Evolutionary conservation across 805 yeast genomes (phyloP).

Genomic region (Yamadazyma olivae): DNA sequence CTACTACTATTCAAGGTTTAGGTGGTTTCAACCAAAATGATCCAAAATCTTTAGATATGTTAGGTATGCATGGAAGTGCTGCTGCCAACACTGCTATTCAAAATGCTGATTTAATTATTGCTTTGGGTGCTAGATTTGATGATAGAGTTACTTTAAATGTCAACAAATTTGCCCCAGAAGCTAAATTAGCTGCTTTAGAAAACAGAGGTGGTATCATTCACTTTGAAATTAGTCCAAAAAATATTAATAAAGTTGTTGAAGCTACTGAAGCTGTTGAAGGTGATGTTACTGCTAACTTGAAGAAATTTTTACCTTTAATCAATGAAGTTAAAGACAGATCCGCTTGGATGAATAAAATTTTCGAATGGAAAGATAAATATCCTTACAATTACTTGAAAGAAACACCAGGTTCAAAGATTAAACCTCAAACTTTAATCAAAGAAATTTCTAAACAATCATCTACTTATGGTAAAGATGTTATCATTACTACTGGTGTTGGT

Average conservation of each 20-base stretch:
- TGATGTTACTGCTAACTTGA: slow-evolving; percentile 81
- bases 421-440: slow-evolving; percentile 87
- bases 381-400: slow-evolving; percentile 83
- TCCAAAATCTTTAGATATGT: slow-evolving; percentile 87
- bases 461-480: slow-evolving; percentile 65
- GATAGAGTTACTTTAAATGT: slow-evolving; percentile 95
- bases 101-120: slow-evolving; percentile 87
- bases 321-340: slow-evolving; percentile 62
- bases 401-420: slow-evolving; percentile 74
- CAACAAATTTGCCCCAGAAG: slow-evolving; percentile 88
- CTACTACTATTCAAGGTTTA: slow-evolving; percentile 90
- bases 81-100: slow-evolving; percentile 95
- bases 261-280: slow-evolving; percentile 98
- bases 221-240: slow-evolving; percentile 94
- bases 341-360: slow-evolving; percentile 74
- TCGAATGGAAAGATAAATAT: slow-evolving; percentile 80
- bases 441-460: slow-evolving; percentile 73
- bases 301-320: slow-evolving; percentile 68
- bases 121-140: slow-evolving; percentile 96
- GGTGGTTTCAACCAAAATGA: slow-evolving; percentile 94
- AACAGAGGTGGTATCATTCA: slow-evolving; percentile 94
- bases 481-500: slow-evolving; percentile 97
- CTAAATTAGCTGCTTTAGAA: slow-evolving; percentile 83
- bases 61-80: slow-evolving; percentile 98
- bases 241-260: slow-evolving; percentile 94